phyloP scores from a whole-genome alignment of 306 rosid genomes.

The Gillenia trifoliata region DNA sequence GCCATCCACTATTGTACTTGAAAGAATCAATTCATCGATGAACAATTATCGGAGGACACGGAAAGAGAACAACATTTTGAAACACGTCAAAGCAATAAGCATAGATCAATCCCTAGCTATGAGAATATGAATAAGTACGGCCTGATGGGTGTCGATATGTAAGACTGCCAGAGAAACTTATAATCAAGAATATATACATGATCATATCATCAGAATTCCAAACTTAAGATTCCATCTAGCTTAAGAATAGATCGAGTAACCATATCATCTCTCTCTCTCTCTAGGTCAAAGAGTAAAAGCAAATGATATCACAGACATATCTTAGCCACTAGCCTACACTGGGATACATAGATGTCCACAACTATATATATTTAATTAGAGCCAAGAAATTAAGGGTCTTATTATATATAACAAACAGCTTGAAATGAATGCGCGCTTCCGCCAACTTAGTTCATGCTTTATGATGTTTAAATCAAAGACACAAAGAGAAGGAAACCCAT shows the following conservation, averaged over 20 bases:
- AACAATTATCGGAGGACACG: not conserved
- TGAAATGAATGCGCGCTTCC: not conserved
- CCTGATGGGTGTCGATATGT: not conserved
- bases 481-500: conserved; percentile 27
- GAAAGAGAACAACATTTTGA: conserved; percentile 7
- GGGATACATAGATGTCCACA: no score
- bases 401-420: not conserved
- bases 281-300: not conserved
- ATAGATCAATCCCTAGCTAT: not conserved
- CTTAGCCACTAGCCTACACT: not conserved
- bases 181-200: conserved; percentile 1
- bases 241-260: not conserved
- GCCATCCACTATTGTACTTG: not conserved
- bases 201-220: not conserved
- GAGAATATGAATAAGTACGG: conserved; percentile 21
- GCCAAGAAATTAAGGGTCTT: not conserved
- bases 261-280: not conserved
- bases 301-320: not conserved
- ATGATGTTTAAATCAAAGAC: conserved; percentile 26
- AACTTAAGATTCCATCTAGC: conserved; percentile 5
- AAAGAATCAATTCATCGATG: conserved; percentile 2
- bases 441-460: conserved; percentile 20
- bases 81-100: not conserved
- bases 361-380: not conserved
- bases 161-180: not conserved